Evolutionary conservation across 2,329 filamentous ascomycete species (phyloP).

Genomic region (Trichoderma sp.): DNA sequence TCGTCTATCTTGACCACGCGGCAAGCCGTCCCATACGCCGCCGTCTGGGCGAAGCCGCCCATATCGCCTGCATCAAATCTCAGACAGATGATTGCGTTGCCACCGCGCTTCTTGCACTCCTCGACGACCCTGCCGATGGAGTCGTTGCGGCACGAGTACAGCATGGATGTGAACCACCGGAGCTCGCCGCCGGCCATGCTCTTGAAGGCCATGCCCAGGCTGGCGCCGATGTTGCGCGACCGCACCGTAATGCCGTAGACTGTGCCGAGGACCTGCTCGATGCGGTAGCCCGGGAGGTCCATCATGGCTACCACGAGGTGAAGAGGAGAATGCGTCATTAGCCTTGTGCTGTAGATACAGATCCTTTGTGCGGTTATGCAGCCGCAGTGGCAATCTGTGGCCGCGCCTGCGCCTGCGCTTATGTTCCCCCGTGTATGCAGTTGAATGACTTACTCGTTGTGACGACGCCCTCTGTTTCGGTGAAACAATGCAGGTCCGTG

Average conservation of each 20-base stretch:
- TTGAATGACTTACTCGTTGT: conserved; percentile 48
- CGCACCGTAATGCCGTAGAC: conserved; percentile 60
- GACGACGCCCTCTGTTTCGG: conserved; percentile 62
- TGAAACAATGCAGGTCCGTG: conserved; percentile 58
- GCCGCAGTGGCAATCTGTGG: neutral
- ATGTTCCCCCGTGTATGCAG: neutral
- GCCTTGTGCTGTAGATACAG: neutral
- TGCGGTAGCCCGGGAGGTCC: conserved; percentile 62
- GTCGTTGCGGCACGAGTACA: conserved; percentile 61
- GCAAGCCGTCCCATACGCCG: conserved; percentile 62
- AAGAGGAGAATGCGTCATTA: neutral
- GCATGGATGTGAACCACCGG: conserved; percentile 59
- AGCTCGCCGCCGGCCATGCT: conserved; percentile 61
- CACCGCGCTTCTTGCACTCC: conserved; percentile 58
- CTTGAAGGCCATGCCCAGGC: conserved; percentile 58
- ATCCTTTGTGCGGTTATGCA: neutral
- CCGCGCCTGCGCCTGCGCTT: conserved; percentile 17
- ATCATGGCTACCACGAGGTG: conserved; percentile 51
- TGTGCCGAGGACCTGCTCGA: conserved; percentile 58
- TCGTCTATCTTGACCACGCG: conserved; percentile 58
- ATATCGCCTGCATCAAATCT: conserved; percentile 60
- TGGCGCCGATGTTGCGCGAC: conserved; percentile 60
- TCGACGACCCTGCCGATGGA: conserved; percentile 57
- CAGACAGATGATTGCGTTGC: conserved; percentile 61
- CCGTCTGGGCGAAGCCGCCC: conserved; percentile 58